Base-by-base conservation (phyloP, 345 rosid species). In the Hevea brasiliensis region DNA sequence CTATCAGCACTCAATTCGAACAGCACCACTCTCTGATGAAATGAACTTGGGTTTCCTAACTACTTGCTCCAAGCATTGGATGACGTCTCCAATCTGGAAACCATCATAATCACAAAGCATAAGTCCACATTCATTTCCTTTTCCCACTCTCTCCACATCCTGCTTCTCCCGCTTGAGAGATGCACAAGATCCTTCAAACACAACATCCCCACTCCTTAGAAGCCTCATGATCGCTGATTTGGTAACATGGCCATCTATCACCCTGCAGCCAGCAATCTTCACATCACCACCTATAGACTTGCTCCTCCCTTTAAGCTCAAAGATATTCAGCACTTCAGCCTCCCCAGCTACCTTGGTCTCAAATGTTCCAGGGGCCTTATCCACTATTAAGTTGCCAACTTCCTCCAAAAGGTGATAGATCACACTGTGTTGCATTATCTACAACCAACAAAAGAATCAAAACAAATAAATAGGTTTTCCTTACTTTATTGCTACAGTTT, bases 331-430 rank as follows among this genome's bases (percentile, higher is more conserved):
- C 59, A 95, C 92, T 80, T 90, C 90, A 0, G 97, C 98, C 81
- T 91, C 97, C 10, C 97, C 97, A 24, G 98, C 87, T 35, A 92
- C 92, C 65, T 83, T 91, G 58, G 89, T 81, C 82, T 92, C 98
- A 0, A 44, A 76, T 53, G 86, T 87, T 50, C 98, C 99, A 2
- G 97, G 98, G 44, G 98, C 99, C 83, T 87, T 89, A 32, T 90
- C 92, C 14, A 95, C 97, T 1, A 95, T 85, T 80, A 91, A 76
- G 45, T 91, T 92, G 68, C 99, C 99, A 15, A 91, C 72, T 29
- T 92, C 98, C 81, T 92, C 96, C 69, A 92, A 80, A 17, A 94
- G 89, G 81, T 92, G 98, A 86, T 94, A 94, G 68, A 92, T 92
- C 72, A 95, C 89, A 4, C 90, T 83, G 63, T 90, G 98, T 64